phyloP scores from a whole-genome alignment of 257 asterid genomes.

The Capsicum rhomboideum region DNA sequence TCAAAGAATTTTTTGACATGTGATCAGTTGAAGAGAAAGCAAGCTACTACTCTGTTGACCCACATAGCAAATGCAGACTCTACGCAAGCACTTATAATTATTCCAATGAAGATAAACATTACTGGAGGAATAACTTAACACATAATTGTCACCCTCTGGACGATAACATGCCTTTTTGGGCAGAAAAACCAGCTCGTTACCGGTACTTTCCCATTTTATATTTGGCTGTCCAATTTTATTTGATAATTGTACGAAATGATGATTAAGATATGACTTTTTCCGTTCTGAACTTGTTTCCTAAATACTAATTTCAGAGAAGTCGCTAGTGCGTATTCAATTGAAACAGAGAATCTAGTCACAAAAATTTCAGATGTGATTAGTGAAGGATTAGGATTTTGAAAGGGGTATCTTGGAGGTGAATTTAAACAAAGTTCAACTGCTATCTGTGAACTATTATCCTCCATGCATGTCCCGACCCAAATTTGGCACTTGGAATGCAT shows the following conservation, averaged over 20 bases:
- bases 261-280: too few relatives aligned
- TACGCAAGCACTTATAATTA: conserved; percentile 22
- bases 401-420: conserved; percentile 29
- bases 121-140: conserved; percentile 10
- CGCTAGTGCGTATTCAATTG: conserved; percentile 28
- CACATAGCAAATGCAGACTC: conserved; percentile 30
- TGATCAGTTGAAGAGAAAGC: conserved; percentile 31
- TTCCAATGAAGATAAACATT: conserved; percentile 9
- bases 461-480: conserved; percentile 59
- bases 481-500: conserved; percentile 51
- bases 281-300: too few relatives aligned
- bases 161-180: conserved; percentile 47
- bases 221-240: too few relatives aligned
- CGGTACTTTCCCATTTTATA: conserved; percentile 31
- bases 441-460: conserved; percentile 54
- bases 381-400: conserved; percentile 44
- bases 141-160: conserved; percentile 54
- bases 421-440: conserved; percentile 27
- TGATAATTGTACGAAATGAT: too few relatives aligned
- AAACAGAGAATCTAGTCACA: conserved; percentile 25
- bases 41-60: conserved; percentile 15
- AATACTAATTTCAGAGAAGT: conserved; percentile 23
- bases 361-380: conserved; percentile 36
- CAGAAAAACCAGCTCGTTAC: conserved; percentile 40
- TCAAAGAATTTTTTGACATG: conserved; percentile 28